phyloP scores from a whole-genome alignment of 2,329 filamentous ascomycete species.

The Harringtonia aguacate region DNA sequence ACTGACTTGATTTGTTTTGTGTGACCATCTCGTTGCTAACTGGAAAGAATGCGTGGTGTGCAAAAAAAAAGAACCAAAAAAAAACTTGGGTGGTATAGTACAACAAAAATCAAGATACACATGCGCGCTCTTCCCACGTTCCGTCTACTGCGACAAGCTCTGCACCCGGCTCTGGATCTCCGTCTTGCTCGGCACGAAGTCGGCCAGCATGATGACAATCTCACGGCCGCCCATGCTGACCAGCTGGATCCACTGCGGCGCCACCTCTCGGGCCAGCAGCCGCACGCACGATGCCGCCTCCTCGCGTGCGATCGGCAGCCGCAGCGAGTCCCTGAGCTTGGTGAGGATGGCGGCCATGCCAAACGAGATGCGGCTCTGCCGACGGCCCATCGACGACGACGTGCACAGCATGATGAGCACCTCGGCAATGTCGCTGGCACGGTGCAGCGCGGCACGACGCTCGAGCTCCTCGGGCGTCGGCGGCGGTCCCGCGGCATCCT shows the following conservation, averaged over 20 bases:
- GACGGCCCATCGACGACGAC: constrained; percentile 20
- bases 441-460: constrained; percentile 54
- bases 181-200: constrained; percentile 21
- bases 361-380: constrained; percentile 51
- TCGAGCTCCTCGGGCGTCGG: constrained; percentile 37
- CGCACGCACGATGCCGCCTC: constrained; percentile 40
- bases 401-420: constrained; percentile 57
- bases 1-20: no score
- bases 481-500: constrained; percentile 30
- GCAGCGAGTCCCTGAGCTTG: constrained; percentile 58
- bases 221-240: constrained; percentile 41
- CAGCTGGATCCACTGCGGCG: constrained; percentile 44
- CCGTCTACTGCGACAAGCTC: constrained; percentile 2
- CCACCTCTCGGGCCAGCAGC: constrained; percentile 41
- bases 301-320: constrained; percentile 40
- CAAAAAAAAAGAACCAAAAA: no score
- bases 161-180: constrained; percentile 21
- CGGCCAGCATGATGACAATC: constrained; percentile 44
- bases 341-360: constrained; percentile 51
- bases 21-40: no score
- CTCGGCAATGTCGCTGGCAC: constrained; percentile 56
- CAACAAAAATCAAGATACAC: not conserved
- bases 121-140: not conserved
- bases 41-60: no score
- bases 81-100: constrained; percentile 1